Evolutionary conservation across 148 eudicot species (phyloP), one percentile per base, ranked within the genome.

Genomic region (Vaccinium macrocarpon): DNA sequence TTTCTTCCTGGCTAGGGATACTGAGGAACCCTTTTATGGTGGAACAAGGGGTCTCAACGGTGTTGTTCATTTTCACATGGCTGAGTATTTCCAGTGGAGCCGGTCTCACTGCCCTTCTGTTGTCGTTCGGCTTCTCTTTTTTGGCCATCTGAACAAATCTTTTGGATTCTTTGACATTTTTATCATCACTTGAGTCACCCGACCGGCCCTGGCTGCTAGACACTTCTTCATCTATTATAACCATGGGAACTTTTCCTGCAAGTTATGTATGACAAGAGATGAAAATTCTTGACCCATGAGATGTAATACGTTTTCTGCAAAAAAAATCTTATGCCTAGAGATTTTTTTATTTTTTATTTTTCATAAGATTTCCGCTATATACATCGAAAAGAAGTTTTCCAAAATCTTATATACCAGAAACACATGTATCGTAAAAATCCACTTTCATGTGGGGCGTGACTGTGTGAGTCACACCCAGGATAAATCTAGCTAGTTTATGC

Each of bases 1-100:
- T 70, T 15, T 86, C 82, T 8, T 82, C 70, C 42, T 66, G 19
- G 13, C 46, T 79, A 56, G 23, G 85, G 81, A 38, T 78, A 49
- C 18, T 68, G 75, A 89, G 38, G 11, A 88, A 19, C 49, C 25
- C 86, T 77, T 83, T 87, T 8, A 89, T 38, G 78, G 91, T 87
- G 14, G 87, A 89, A 35, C 72, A 8, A 21, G 91, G 91, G 18
- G 89, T 85, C n/a, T 82, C 88, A 2, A 81, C 84, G 2, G 82
- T 87, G 35, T 86, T 35, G 72, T 86, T 86, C 77, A 89, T 84
- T 71, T 82, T 87, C 62, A 89, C 89, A 73, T 84, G 88, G 18
- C 82, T 76, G 62, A 89, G 73, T 61, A 89, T 83, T 32, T 84
- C 80, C 49, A 89, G 15, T 6, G 86, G 57, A 81, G 88, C 85